Conservation (phyloP, 257 asterid genomes). For the Coffea canephora region DNA sequence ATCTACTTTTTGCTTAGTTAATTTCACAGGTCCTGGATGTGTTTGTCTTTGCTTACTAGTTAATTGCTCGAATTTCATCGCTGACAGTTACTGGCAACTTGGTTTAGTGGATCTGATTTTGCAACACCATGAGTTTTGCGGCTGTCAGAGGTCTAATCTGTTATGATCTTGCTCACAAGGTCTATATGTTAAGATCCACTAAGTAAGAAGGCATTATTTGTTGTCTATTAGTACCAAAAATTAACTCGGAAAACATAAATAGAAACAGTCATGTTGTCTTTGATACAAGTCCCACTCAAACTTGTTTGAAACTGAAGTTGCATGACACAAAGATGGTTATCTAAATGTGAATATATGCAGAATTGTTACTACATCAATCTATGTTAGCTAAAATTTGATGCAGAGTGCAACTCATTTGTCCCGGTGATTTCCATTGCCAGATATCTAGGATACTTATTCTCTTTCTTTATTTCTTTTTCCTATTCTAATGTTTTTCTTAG, state of each 20-base stretch:
- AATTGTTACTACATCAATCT: background rate
- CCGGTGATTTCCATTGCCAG: no score
- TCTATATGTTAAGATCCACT: background rate
- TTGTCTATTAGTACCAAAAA: background rate
- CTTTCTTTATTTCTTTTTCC: no score
- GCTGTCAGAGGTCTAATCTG: background rate
- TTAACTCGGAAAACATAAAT: background rate
- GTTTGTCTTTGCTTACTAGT: background rate
- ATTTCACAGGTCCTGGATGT: background rate
- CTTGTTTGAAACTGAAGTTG: slow-evolving; percentile 1
- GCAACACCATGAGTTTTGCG: background rate
- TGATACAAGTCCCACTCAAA: background rate
- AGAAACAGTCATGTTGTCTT: no score
- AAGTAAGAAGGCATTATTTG: background rate
- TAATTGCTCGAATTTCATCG: background rate
- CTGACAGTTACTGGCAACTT: background rate
- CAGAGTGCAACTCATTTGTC: no score
- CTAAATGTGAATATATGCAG: background rate
- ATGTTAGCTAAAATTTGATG: no score
- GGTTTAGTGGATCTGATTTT: background rate
- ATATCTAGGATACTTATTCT: no score
- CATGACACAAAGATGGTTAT: background rate
- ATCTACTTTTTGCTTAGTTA: background rate
- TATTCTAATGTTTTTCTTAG: no score
- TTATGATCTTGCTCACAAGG: background rate